Evolutionary conservation across 768 basidiomycete species (phyloP), one percentile per base, ranked within the genome.

Genomic region (Mrakia gelida): DNA sequence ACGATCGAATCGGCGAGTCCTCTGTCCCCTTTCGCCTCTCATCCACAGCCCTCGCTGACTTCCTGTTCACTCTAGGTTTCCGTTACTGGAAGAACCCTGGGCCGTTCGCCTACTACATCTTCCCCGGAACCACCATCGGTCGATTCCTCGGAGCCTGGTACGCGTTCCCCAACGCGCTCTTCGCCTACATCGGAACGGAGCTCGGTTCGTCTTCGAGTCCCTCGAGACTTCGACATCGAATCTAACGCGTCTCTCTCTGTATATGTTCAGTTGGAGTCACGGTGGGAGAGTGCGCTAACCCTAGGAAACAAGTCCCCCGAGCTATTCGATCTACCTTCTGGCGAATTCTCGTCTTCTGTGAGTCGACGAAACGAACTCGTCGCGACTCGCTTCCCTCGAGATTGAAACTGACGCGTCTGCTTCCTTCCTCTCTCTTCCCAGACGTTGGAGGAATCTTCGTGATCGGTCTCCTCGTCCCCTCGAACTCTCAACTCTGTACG

Each of bases 71-170:
- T 61, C 18, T 41, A 38, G 38, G n/a, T n/a, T n/a, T n/a, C n/a
- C 52, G 15, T 49, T n/a, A 45, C 38, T 8, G 23, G 38, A 38
- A 38, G 38, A 38, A 95, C 80, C 95, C 94, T 0, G 96, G 96
- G 15, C 90, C 95, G 0, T 94, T 98, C 82, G 90, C 87, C 13
- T 92, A 95, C 81, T 88, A 89, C 82, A 85, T 87, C 71, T 81
- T 75, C 78, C 85, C 87, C 77, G 83, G 84, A 0, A 95, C 94
- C 6, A 79, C 88, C 3, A 88, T 88, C 80, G 95, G 94, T 8
- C 89, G 86, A 34, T 97, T 98, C 88, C 84, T 90, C 18, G 90
- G 89, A 13, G 91, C 90, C 82, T 86, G 89, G 77, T 79, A 62
- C 63, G 87, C 88, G 1, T 90, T 89, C 79, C 82, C 95, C 7